Base-by-base conservation (phyloP, 2,329 filamentous ascomycete genomes). In the Aspergillus uvarum region DNA sequence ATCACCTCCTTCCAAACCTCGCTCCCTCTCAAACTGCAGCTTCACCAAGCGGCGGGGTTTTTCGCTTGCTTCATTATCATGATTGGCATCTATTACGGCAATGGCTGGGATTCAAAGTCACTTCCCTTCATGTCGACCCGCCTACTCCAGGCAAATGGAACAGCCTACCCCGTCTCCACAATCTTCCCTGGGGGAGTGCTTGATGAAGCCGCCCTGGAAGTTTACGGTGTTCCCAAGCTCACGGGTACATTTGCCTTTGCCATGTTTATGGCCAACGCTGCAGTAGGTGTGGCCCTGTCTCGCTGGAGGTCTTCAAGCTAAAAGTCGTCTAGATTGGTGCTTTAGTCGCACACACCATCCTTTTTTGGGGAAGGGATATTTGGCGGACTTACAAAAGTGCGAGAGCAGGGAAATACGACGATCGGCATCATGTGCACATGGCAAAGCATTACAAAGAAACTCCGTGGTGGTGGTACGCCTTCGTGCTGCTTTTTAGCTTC, bases 1-100 rank as follows among this genome's bases (percentile, higher is more conserved):
- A 83, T 85, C 54, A 84, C 82, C 5, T 86, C 82, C 0, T 80
- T 79, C 65, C 74, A 78, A 47, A 84, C 83, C 0, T 80, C 84
- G 0, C 76, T 85, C 0, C 84, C 84, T 0, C 76, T 86, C 0
- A 78, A 75, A 5, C 72, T 83, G 0, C 83, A 85, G 67, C 59
- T 74, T 0, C 82, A 86, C 59, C 64, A 74, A 6, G 77, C 78
- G 0, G 57, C 76, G 0, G 84, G 84, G 0, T 78, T 78, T n/a
- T 35, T 80, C 1, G 68, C 80, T 21, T 85, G 83, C 66, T 83
- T 80, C 66, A 65, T 54, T 51, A 60, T 54, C 5, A 67, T 70
- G 63, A 38, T 67, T 3, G 66, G 61, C 0, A 51, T 70, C 2
- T 71, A 68, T 50, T 71, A 70, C 55, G 61, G 67, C 53, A 70